Evolutionary conservation across 2,329 filamentous ascomycete species (phyloP), one percentile per base, ranked within the genome.

Genomic region (Aspergillus cejpii): DNA sequence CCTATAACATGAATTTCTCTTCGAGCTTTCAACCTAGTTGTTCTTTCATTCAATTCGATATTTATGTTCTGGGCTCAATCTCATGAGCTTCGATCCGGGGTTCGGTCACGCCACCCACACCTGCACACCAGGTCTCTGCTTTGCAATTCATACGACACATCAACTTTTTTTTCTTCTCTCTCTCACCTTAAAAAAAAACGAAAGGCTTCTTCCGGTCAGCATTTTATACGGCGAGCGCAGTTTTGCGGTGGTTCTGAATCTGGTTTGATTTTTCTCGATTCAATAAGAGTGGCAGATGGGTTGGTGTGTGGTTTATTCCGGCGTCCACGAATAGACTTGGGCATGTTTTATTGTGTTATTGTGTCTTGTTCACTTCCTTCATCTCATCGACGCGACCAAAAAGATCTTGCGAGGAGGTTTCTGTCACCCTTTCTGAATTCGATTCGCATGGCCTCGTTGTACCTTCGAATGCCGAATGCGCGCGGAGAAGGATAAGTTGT

Each of bases 1-100:
- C 81, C 85, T 64, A 87, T 83, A 63, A 81, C 87, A 62, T 39
- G 34, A 41, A 47, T 19, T 20, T 28, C 33, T 20, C 21, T 17
- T 41, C 14, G 36, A 34, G 41, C 31, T 34, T 41, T 29, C 23
- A 36, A n/a, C n/a, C n/a, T n/a, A n/a, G n/a, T n/a, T n/a, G n/a
- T n/a, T n/a, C n/a, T n/a, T n/a, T n/a, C n/a, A n/a, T n/a, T n/a
- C n/a, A n/a, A n/a, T n/a, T n/a, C n/a, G n/a, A n/a, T 34, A 20
- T 33, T 23, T 14, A 21, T 29, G 39, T 7, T 15, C 21, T 7
- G 21, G 37, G 28, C 19, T 20, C n/a, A n/a, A n/a, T n/a, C 19
- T 17, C 15, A 31, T 21, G 26, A 17, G 31, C 6, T 3, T 34
- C 15, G 15, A 14, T 12, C 10, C 17, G 31, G n/a, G 31, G 31